Evolutionary conservation across 441 rosid species (phyloP).

Genomic region (Croton setiger): DNA sequence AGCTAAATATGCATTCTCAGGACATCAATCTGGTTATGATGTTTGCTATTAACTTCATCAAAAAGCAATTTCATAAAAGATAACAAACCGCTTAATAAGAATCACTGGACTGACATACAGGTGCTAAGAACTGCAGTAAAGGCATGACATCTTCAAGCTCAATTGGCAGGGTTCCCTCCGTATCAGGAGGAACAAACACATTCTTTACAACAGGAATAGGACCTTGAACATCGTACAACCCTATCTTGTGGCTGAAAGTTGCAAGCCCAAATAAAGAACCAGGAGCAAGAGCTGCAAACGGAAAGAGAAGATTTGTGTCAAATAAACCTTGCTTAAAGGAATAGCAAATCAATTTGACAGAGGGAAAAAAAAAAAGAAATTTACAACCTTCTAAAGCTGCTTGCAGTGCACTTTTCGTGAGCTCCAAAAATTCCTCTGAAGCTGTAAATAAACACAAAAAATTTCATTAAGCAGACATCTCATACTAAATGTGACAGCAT

Average conservation of each 20-base stretch:
- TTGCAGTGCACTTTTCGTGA: conserved; percentile 81
- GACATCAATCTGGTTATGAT: not conserved
- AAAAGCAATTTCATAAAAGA: conserved; percentile 3
- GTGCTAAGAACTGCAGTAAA: conserved; percentile 83
- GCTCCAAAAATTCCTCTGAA: conserved; percentile 96
- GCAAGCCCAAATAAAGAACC: conserved; percentile 90
- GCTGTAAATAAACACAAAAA: conserved; percentile 46
- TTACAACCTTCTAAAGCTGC: conserved; percentile 85
- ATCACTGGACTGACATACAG: conserved; percentile 43
- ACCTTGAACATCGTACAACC: conserved; percentile 95
- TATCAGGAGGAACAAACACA: conserved; percentile 74
- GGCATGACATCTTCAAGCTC: conserved; percentile 97
- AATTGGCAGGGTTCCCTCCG: conserved; percentile 56
- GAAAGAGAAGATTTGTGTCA: conserved; percentile 11
- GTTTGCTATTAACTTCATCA: not conserved
- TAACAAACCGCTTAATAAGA: not conserved
- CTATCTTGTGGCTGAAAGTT: conserved; percentile 91
- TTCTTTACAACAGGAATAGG: conserved; percentile 88
- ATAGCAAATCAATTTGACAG: conserved; percentile 8
- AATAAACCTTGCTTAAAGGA: conserved; percentile 1
- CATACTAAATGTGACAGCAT: not conserved
- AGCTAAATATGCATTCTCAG: not conserved
- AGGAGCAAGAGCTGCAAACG: conserved; percentile 68
- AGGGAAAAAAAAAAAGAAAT: conserved; percentile 5
- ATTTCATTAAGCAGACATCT: not conserved